These are phyloP conservation scores for Pyrenochaeta sp. DNA, from an alignment of 2,329 filamentous ascomycete genomes.

Conservation along the genomic window DNA sequence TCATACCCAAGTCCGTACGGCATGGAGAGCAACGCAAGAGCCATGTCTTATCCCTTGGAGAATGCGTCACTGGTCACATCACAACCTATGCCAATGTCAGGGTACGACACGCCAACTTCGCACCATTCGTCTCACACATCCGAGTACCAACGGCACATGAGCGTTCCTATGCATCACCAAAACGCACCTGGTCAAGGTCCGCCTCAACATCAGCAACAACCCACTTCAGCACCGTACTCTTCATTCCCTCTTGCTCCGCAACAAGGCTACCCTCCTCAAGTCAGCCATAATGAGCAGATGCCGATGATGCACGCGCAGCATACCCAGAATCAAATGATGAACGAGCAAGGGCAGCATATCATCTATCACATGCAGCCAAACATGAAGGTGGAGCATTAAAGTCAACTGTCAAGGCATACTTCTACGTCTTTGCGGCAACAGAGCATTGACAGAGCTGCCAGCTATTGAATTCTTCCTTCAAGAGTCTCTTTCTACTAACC, in stretches of 20 bases:
- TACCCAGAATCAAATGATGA: constrained; percentile 49
- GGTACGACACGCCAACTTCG: constrained; percentile 48
- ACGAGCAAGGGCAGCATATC: constrained; percentile 49
- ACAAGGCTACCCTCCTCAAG: constrained; percentile 46
- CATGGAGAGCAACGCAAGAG: constrained; percentile 48
- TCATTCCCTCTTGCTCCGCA: constrained; percentile 38
- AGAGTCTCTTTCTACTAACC: not conserved
- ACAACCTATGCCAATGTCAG: constrained; percentile 48
- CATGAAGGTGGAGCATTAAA: constrained; percentile 52
- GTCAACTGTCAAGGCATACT: constrained; percentile 5
- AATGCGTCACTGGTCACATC: constrained; percentile 47
- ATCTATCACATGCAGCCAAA: constrained; percentile 52
- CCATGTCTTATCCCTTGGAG: constrained; percentile 52
- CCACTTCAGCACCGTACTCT: constrained; percentile 36
- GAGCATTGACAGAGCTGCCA: constrained; percentile 11
- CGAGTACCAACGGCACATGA: constrained; percentile 50
- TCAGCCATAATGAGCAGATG: constrained; percentile 47
- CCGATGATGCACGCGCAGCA: constrained; percentile 49
- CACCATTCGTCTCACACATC: constrained; percentile 48
- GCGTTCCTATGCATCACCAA: constrained; percentile 46
- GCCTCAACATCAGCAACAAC: constrained; percentile 38
- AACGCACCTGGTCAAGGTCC: constrained; percentile 36
- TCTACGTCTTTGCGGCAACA: constrained; percentile 13
- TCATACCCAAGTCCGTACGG: constrained; percentile 49
- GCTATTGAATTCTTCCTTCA: constrained; percentile 1